phyloP scores from a whole-genome alignment of 192 early-diverging fungal genomes.

The Funneliformis geosporum region DNA sequence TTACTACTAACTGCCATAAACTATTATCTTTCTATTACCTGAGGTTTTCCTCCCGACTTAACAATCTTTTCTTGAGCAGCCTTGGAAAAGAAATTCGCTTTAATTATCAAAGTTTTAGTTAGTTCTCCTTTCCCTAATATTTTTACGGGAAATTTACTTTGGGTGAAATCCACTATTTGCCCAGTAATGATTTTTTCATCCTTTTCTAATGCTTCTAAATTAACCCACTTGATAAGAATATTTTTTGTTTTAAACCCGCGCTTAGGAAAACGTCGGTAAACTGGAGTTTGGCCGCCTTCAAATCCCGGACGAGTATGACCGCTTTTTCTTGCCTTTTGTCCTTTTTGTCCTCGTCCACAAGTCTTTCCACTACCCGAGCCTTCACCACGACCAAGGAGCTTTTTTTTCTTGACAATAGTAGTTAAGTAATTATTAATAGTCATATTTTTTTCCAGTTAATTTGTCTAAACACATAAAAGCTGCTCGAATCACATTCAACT shows the following conservation, averaged over 20 bases:
- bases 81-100: neutral
- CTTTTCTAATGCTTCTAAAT: constrained; percentile 21
- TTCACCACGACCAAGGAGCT: too few relatives aligned
- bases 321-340: neutral
- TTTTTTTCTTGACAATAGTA: too few relatives aligned
- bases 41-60: neutral
- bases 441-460: neutral
- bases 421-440: too few relatives aligned
- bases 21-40: too few relatives aligned
- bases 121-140: constrained; percentile 12
- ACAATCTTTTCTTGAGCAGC: constrained; percentile 1
- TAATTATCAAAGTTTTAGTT: constrained; percentile 4
- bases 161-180: neutral
- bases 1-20: constrained; percentile 7
- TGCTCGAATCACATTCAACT: constrained; percentile 11
- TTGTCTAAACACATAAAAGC: constrained; percentile 23
- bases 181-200: neutral
- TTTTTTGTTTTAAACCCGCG: constrained; percentile 11
- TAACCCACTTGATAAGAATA: constrained; percentile 17
- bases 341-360: constrained; percentile 2
- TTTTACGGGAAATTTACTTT: neutral
- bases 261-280: constrained; percentile 11
- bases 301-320: constrained; percentile 18
- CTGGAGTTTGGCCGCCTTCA: constrained; percentile 20
- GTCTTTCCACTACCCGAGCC: too few relatives aligned